Conservation (phyloP, 2,329 filamentous ascomycete species). For the Exutisphaerella laricina region DNA sequence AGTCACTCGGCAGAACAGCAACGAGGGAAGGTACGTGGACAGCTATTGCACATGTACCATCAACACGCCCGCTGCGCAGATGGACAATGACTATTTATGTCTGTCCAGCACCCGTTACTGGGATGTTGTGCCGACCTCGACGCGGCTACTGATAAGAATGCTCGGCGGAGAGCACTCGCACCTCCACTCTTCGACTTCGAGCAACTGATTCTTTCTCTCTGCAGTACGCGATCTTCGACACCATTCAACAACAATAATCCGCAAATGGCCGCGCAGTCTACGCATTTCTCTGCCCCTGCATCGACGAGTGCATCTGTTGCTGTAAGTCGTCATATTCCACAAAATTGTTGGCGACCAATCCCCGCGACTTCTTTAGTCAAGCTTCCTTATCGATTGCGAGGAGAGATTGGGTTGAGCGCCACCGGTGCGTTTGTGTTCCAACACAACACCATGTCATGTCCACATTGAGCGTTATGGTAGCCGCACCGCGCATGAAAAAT, state of each 20-base stretch:
- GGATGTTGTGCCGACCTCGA: background rate
- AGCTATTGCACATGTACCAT: no score
- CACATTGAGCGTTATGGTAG: no score
- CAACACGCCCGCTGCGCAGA: no score
- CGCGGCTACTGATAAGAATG: background rate
- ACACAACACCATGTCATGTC: constrained; percentile 4
- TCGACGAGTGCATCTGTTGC: background rate
- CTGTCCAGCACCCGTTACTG: background rate
- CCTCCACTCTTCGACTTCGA: background rate
- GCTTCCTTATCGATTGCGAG: constrained; percentile 1
- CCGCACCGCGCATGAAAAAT: background rate
- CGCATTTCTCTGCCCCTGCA: constrained; percentile 59
- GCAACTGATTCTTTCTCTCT: background rate
- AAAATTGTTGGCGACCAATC: background rate
- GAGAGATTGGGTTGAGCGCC: background rate
- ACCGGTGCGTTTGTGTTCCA: no score
- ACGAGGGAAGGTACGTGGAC: constrained; percentile 8
- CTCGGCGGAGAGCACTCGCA: background rate
- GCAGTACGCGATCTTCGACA: constrained; percentile 27
- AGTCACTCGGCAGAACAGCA: constrained; percentile 9
- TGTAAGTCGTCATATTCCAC: background rate
- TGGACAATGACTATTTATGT: no score
- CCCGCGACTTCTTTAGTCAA: constrained; percentile 33
- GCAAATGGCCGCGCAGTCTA: constrained; percentile 48
- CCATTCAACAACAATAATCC: constrained; percentile 30